Evolutionary conservation across 768 basidiomycete species (phyloP), one percentile per base, ranked within the genome.

Genomic region (Pisolithus microcarpus): DNA sequence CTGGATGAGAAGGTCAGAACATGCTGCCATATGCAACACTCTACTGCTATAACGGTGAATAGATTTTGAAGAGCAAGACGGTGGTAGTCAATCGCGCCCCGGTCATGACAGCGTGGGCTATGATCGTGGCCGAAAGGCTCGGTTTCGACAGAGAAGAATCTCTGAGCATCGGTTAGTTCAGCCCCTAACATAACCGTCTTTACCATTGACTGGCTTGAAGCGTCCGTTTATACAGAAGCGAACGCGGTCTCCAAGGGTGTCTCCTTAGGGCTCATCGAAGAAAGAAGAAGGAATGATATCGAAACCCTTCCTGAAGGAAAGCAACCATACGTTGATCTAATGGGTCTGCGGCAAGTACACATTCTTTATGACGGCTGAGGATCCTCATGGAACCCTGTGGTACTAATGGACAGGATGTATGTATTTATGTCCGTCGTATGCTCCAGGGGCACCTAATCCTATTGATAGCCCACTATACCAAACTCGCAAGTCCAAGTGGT

Each of bases 71-170:
- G 54, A 67, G 65, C 18, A 85, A 90, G 56, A 75, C 72, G 7
- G 75, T 80, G 18, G 75, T 91, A 18, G 77, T 90, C 42, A 98
- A 98, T 66, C 83, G 95, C 21, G 94, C 95, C 1, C 95, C 95
- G 0, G 75, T 97, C 42, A 89, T 97, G 88, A 92, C 85, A 50
- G 91, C 87, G 2, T 98, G 95, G 95, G 82, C 91, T 2, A 87
- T 78, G 47, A 68, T 91, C 31, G 89, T 97, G 24, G 87, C 90
- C 4, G 89, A 91, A 58, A 76, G 83, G 37, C 74, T 96, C 55
- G 89, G 92, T 2, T 98, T 98, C 65, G 77, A 82, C 46, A 75
- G 85, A 52, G 84, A 90, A 60, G 95, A 98, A 69, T 90, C 95
- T 2, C 71, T 98, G 38, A 93, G 90, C 56, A 89, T 98, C 50